Evolutionary conservation across 2,329 filamentous ascomycete genomes (phyloP), one percentile per base, ranked within the genome.

Genomic region (Pseudopyricularia cyperi): DNA sequence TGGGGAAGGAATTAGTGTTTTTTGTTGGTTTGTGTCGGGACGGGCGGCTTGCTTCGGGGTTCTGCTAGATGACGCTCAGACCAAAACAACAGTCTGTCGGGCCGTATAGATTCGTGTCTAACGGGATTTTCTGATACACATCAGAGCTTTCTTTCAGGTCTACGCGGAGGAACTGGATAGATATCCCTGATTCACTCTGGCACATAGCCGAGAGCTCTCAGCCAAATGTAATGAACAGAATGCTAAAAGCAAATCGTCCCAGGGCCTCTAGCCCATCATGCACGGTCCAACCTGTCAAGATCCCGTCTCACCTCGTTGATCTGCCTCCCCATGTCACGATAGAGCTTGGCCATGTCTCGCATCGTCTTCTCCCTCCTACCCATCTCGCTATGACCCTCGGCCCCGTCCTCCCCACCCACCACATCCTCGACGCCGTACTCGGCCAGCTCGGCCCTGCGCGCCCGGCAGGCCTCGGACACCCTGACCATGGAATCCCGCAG

Each of bases 271-370:
- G 17, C 14, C 22, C 17, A 24, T 42, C 48, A 62, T 6, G 56
- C 60, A 53, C 53, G 48, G 3, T 56, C 58, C 52, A 66, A 55
- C 46, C 63, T 47, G 28, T 61, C 60, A 48, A 80, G 55, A 55
- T 80, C 76, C 3, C 60, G 65, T 53, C 65, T 67, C 0, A 76
- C 71, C 46, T 80, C 76, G 9, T 70, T 65, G 52, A 79, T 62
- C 58, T 76, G 68, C 54, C 65, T 62, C 28, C 65, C 68, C 69
- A 79, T 73, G 52, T 79, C 73, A 2, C 66, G 61, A 59, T 74
- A 75, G 7, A 72, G 68, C 52, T 68, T 65, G 3, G 73, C 76
- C 68, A 79, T 73, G 60, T 80, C 76, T 52, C 71, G 68, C 70
- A 79, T 71, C 24, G 64, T 66, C 54, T 66, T 68, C 58, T 75